These are phyloP conservation scores for Suillus variegatus DNA, from an alignment of 768 basidiomycete species.

Conservation along the genomic window DNA sequence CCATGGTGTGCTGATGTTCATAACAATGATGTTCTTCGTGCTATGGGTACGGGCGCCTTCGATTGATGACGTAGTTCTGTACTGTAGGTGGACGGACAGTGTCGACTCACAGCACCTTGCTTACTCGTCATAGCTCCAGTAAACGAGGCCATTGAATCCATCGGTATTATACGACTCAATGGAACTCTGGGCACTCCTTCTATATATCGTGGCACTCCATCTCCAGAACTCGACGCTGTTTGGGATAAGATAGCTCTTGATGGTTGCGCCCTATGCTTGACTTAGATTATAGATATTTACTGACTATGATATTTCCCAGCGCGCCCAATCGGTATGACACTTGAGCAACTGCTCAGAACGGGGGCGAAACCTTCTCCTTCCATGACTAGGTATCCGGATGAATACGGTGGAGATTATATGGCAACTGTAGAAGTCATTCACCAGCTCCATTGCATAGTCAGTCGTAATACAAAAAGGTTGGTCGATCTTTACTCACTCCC, in stretches of 20 bases:
- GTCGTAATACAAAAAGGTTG: neutral
- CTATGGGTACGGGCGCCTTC: neutral
- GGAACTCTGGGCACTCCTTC: neutral
- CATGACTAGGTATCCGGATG: neutral
- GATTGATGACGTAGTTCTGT: neutral
- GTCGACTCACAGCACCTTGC: neutral
- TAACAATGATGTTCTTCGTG: neutral
- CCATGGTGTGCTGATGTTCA: neutral
- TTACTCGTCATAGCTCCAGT: neutral
- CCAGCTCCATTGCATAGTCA: neutral
- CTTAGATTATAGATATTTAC: neutral
- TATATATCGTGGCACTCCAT: neutral
- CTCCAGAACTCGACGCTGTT: neutral
- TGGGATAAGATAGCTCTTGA: neutral
- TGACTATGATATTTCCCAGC: neutral
- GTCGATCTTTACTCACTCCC: neutral
- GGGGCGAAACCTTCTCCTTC: neutral
- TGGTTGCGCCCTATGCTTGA: neutral
- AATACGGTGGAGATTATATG: neutral
- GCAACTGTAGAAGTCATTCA: neutral
- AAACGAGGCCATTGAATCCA: neutral
- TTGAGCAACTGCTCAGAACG: neutral
- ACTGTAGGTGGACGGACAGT: neutral
- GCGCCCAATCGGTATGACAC: neutral
- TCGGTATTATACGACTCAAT: neutral